Evolutionary conservation across 1,139 yeast species (phyloP).

Genomic region (Candida tetrigidarum): DNA sequence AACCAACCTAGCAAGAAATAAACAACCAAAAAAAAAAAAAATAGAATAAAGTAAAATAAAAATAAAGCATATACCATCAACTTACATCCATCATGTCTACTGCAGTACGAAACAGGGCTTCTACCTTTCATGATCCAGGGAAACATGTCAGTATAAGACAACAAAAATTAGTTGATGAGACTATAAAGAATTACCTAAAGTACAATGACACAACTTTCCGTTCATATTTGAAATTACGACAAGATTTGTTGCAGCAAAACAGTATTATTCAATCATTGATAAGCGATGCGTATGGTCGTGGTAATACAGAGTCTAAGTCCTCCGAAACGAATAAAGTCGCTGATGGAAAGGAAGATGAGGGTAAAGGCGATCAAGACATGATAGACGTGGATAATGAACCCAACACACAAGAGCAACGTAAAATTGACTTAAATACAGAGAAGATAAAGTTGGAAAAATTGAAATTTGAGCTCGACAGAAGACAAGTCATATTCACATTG

Average conservation of each 20-base stretch:
- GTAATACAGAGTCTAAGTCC: neutral
- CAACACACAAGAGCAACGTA: neutral
- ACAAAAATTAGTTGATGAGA: conserved; percentile 31
- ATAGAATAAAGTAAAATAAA: conserved; percentile 4
- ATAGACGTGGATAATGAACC: neutral
- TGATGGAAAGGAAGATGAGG: neutral
- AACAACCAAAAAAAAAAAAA: neutral
- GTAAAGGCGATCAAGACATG: conserved; percentile 1
- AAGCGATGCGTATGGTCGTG: neutral
- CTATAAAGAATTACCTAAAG: conserved; percentile 34
- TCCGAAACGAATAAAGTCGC: neutral
- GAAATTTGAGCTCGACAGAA: conserved; percentile 31
- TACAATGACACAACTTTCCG: conserved; percentile 38
- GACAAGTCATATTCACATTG: conserved; percentile 27
- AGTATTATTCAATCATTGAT: neutral
- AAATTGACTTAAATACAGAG: neutral
- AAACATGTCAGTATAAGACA: conserved; percentile 15
- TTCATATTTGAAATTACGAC: conserved; percentile 39
- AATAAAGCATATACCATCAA: neutral
- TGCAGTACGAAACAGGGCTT: neutral
- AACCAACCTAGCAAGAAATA: too few species aligned
- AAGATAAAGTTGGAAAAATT: conserved; percentile 24
- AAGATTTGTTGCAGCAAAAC: conserved; percentile 32
- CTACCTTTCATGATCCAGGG: conserved; percentile 1
- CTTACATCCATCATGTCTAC: conserved; percentile 1